phyloP scores from a whole-genome alignment of 345 rosid genomes.

The Sisymbrium irio region DNA sequence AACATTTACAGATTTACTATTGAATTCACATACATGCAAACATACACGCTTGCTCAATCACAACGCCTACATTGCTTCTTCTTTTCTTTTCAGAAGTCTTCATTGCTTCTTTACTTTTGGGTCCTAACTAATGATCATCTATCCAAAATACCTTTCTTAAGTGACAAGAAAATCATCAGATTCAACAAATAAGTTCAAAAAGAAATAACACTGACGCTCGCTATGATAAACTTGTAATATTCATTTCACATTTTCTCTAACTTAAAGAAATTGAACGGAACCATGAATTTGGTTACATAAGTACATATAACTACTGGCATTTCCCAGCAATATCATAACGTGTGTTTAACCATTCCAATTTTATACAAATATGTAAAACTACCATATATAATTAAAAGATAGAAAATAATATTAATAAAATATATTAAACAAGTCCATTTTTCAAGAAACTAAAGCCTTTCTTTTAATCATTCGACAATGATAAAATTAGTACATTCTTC shows the following conservation, averaged over 20 bases:
- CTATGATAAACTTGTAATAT: not conserved
- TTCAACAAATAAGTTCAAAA: too few species aligned
- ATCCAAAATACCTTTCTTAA: conserved; percentile 2
- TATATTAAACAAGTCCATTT: not conserved
- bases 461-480: conserved; percentile 3
- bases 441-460: not conserved
- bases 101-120: not conserved
- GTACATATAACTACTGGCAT: too few species aligned
- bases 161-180: not conserved
- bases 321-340: not conserved
- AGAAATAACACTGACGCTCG: too few species aligned
- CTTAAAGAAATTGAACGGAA: too few species aligned
- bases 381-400: not conserved
- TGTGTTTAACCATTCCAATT: not conserved
- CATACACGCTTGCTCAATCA: conserved; percentile 20
- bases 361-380: not conserved
- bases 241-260: not conserved
- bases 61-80: conserved; percentile 1
- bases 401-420: not conserved
- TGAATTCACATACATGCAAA: not conserved
- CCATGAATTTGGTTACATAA: too few species aligned
- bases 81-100: too few species aligned
- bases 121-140: not conserved
- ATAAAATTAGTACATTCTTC: not conserved
- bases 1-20: conserved; percentile 4